Conservation (phyloP, 108 stramenopile genomes). For the Stephanodiscus triporus region DNA sequence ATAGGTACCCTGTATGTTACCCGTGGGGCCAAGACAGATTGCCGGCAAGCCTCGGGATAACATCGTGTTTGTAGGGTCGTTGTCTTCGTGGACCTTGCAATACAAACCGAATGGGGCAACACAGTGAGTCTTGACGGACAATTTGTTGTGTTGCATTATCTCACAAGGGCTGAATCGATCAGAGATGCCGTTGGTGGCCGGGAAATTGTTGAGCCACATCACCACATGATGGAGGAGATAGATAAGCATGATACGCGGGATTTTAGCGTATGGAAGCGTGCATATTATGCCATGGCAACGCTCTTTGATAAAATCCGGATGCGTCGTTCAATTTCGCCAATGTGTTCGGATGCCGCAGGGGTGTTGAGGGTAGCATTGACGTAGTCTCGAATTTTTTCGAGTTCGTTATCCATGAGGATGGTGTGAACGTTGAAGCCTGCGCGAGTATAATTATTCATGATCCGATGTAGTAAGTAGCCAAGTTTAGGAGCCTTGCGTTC, state of each 20-base stretch:
- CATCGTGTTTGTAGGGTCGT: conserved; percentile 1
- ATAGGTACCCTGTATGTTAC: conserved; percentile 51
- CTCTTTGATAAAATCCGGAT: conserved; percentile 49
- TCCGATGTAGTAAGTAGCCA: conserved; percentile 14
- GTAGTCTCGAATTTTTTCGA: background rate
- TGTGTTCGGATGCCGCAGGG: conserved; percentile 19
- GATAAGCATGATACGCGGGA: conserved; percentile 31
- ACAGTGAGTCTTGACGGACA: background rate
- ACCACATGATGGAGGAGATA: conserved; percentile 22
- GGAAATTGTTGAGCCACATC: conserved; percentile 43
- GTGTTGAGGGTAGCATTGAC: conserved; percentile 2
- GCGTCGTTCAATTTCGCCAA: conserved; percentile 46
- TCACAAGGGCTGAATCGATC: conserved; percentile 30
- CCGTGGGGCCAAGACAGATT: conserved; percentile 4
- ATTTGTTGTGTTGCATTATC: background rate
- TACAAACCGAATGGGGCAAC: background rate
- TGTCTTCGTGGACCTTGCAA: conserved; percentile 20
- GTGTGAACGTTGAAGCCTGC: conserved; percentile 10
- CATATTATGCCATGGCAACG: conserved; percentile 26
- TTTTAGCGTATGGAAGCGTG: conserved; percentile 33
- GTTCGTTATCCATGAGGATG: conserved; percentile 27
- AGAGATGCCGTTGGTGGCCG: conserved; percentile 40
- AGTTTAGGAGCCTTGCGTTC: background rate
- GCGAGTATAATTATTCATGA: conserved; percentile 14
- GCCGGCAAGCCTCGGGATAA: background rate